Conservation (phyloP, 257 asterid species). For the Cynanchum wilfordii region DNA sequence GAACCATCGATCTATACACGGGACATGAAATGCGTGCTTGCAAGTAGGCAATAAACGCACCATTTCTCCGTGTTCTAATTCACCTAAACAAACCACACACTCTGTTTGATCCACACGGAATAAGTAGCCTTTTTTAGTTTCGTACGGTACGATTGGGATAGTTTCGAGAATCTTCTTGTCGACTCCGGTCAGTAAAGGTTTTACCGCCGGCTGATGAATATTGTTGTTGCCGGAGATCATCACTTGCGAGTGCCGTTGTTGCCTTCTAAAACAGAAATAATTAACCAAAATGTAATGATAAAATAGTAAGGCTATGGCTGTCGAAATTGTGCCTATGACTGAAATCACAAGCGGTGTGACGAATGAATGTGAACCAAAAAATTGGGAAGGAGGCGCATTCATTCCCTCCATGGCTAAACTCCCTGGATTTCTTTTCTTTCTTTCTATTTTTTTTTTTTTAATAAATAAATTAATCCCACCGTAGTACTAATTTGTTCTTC, state of each 20-base stretch:
- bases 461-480: too few species aligned
- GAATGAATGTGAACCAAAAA: constrained; percentile 8
- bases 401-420: constrained; percentile 38
- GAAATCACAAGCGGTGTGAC: constrained; percentile 38
- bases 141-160: constrained; percentile 40
- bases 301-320: constrained; percentile 26
- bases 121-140: constrained; percentile 11
- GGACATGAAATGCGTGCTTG: constrained; percentile 55
- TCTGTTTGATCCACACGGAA: constrained; percentile 33
- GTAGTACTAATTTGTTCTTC: not conserved
- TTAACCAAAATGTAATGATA: constrained; percentile 47
- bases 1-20: constrained; percentile 66
- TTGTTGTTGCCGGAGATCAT: not conserved
- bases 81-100: constrained; percentile 64
- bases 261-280: constrained; percentile 31
- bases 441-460: too few species aligned
- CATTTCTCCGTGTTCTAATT: constrained; percentile 42
- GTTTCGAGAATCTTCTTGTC: constrained; percentile 35
- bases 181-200: constrained; percentile 26
- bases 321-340: constrained; percentile 34
- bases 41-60: constrained; percentile 60
- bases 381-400: constrained; percentile 25
- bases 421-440: too few species aligned
- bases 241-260: not conserved
- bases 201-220: not conserved